Base-by-base conservation (phyloP, 495 filamentous ascomycete species). In the Xylaria sp. region DNA sequence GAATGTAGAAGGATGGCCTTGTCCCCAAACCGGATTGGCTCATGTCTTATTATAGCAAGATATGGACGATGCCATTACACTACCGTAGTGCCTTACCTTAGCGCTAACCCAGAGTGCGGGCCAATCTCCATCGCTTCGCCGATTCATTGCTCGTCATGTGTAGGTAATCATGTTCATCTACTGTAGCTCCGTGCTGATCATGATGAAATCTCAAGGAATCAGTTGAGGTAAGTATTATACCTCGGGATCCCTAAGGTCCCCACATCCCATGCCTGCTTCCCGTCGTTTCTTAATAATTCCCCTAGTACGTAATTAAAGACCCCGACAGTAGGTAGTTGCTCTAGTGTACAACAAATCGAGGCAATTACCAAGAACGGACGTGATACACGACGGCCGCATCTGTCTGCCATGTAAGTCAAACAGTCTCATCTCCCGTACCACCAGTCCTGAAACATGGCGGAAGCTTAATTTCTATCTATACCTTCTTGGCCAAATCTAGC, bases 401-500 rank as follows among this genome's bases (percentile, higher is more conserved):
- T 19, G 3, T 53, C 21, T 7, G 24, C 9, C 48, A 21, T 24
- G 48, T 19, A 26, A 21, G 48, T 53, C 7, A 19, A 53, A 53
- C 5, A 53, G 19, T 21, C 48, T 24, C 48, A 53, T 53, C 24
- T 26, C n/a, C n/a, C n/a, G 11, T 14, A n/a, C 15, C 9, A 37
- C 4, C 35, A 31, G 26, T 57, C 21, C 53, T 33, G 29, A 35
- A 33, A 57, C 53, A 12, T 33, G 29, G 53, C 29, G 24, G 29
- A 33, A 57, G 53, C 29, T 57, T 57, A 12, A 57, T 35, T 57
- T 57, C 53, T 33, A 33, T 57, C 1, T 33, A 57, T 33, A 57
- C 14, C 29, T 15, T 0, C 12, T 29, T 57, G 35, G 3, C 3
- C 21, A n/a, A n/a, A n/a, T n/a, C n/a, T n/a, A n/a, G n/a, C n/a